Evolutionary conservation across 148 eudicot species (phyloP).

Genomic region (Amaranthus palmeri): DNA sequence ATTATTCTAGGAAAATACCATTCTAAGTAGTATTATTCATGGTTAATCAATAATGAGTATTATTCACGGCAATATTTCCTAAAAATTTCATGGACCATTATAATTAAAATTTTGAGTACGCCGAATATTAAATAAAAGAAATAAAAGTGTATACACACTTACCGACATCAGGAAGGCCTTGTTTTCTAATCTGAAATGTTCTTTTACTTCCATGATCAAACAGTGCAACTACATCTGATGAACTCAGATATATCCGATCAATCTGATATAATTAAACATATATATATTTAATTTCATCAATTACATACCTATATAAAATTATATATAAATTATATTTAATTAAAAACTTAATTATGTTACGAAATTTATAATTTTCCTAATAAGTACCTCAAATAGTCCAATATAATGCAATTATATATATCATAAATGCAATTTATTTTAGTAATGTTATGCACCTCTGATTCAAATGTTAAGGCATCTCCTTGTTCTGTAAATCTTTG

Average conservation of each 20-base stretch:
- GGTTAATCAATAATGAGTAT: too few species aligned
- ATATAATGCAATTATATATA: background rate
- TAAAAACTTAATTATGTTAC: background rate
- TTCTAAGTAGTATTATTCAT: too few species aligned
- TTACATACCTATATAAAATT: background rate
- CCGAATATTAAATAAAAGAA: background rate
- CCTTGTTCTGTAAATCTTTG: constrained; percentile 97
- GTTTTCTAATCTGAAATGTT: constrained; percentile 61
- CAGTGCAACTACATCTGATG: constrained; percentile 51
- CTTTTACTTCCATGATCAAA: constrained; percentile 78
- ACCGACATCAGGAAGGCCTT: constrained; percentile 92
- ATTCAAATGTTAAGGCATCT: constrained; percentile 91
- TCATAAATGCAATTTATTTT: background rate
- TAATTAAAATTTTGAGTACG: too few species aligned
- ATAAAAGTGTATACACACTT: constrained; percentile 15
- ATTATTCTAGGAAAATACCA: too few species aligned
- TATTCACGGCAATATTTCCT: too few species aligned
- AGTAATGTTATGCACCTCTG: constrained; percentile 53
- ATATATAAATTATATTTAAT: background rate
- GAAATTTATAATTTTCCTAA: background rate
- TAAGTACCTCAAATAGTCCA: background rate
- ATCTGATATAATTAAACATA: constrained; percentile 42
- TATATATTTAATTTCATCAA: background rate
- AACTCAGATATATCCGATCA: constrained; percentile 69
- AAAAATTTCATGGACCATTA: too few species aligned